A percentile compares a stretch with the other conserved stretches of the same genome.
Evolutionary conservation across 257 asterid genomes (phyloP).

Genomic region (Nicotiana sylvestris): DNA sequence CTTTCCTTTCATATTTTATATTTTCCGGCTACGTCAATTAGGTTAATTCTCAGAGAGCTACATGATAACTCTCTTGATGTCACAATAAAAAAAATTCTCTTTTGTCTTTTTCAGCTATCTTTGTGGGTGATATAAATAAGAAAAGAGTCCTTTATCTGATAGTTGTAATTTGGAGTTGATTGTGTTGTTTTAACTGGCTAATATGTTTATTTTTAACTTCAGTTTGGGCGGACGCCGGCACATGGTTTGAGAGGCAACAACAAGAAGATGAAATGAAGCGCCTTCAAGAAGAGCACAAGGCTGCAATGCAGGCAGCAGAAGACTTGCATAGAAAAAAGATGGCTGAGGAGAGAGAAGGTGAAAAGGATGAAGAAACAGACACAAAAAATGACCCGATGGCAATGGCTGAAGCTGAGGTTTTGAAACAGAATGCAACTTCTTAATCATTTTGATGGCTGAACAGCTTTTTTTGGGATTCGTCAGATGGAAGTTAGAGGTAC

Average conservation of each 20-base stretch:
- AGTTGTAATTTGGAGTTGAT: background rate
- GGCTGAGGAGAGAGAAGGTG: constrained; percentile 88
- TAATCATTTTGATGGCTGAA: constrained; percentile 9
- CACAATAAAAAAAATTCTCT: background rate
- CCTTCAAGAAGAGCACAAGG: constrained; percentile 75
- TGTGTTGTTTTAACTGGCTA: background rate
- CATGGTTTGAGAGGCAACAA: constrained; percentile 95
- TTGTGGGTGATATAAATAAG: background rate
- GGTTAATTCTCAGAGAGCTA: background rate
- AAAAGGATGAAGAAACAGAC: constrained; percentile 54
- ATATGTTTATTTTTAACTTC: constrained; percentile 5
- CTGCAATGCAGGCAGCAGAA: constrained; percentile 74
- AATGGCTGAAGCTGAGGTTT: constrained; percentile 56
- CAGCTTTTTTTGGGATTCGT: background rate
- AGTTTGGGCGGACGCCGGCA: constrained; percentile 99
- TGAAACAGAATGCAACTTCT: constrained; percentile 43
- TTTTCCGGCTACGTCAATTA: background rate
- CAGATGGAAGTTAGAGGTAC: background rate
- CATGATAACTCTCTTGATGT: background rate
- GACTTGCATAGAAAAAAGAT: constrained; percentile 81
- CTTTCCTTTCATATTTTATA: background rate
- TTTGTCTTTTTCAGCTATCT: background rate
- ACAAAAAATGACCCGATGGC: constrained; percentile 62
- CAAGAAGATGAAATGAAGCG: constrained; percentile 84
- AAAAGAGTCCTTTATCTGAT: background rate